A percentile compares a stretch with the other conserved stretches of the same genome.
Conservation (phyloP, 805 yeast genomes). For the Ogataea corticis region DNA sequence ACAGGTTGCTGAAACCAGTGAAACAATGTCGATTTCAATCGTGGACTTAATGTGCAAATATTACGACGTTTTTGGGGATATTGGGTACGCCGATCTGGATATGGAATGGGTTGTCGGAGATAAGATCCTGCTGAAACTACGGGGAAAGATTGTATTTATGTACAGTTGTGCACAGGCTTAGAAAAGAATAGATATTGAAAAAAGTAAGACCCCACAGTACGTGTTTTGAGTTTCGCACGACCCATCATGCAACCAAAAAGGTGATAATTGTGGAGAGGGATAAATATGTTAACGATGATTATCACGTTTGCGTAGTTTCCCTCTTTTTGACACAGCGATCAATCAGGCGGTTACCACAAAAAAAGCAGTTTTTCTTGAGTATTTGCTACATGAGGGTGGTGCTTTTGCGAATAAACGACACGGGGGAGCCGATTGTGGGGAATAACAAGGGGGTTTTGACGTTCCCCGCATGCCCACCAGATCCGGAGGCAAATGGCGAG, state of each 20-base stretch:
- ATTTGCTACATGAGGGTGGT: conserved; percentile 36
- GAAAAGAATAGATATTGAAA: too few relatives aligned
- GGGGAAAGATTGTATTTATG: conserved; percentile 26
- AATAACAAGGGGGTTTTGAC: conserved; percentile 50
- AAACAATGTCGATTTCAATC: conserved; percentile 10
- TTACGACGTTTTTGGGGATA: conserved; percentile 20
- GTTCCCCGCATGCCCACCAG: conserved; percentile 47
- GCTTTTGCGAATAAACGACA: conserved; percentile 45
- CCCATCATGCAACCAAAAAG: neutral
- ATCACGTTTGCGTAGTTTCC: too few relatives aligned
- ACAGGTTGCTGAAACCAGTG: neutral
- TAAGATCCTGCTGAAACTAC: conserved; percentile 22
- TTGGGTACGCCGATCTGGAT: conserved; percentile 16
- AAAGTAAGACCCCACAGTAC: neutral
- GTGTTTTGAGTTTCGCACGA: conserved; percentile 3
- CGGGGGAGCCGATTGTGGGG: conserved; percentile 46
- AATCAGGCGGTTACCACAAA: too few relatives aligned
- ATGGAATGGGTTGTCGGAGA: conserved; percentile 28
- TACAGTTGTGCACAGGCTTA: conserved; percentile 13
- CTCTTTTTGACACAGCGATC: too few relatives aligned
- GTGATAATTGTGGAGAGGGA: neutral
- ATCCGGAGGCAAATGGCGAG: conserved; percentile 30
- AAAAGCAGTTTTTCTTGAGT: too few relatives aligned
- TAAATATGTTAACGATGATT: too few relatives aligned
- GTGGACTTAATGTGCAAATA: conserved; percentile 27